Conservation (phyloP, 768 basidiomycete species). For the Suillus luteus region DNA sequence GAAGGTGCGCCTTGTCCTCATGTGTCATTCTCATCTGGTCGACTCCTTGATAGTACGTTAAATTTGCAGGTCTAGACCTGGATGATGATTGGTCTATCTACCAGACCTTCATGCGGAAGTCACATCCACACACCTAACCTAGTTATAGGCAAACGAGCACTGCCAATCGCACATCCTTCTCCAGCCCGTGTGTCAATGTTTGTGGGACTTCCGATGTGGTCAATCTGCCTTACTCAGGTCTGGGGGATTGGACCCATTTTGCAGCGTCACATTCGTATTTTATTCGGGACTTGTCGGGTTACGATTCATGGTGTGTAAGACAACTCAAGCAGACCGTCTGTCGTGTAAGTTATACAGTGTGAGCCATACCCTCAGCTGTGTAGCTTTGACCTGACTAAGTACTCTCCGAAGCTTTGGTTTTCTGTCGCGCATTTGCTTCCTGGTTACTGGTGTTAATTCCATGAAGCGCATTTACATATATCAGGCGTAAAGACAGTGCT, state of each 20-base stretch:
- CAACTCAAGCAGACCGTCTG: slow-evolving; percentile 26
- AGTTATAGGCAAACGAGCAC: slow-evolving; percentile 25
- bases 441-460: slow-evolving; percentile 32
- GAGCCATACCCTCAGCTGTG: slow-evolving; percentile 11
- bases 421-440: slow-evolving; percentile 33
- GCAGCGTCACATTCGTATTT: slow-evolving; percentile 26
- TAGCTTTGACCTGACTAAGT: background rate
- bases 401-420: slow-evolving; percentile 30
- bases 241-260: slow-evolving; percentile 31
- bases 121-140: no score
- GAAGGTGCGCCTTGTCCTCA: slow-evolving; percentile 62
- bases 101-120: no score
- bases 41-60: slow-evolving; percentile 71
- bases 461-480: slow-evolving; percentile 15
- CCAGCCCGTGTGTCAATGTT: slow-evolving; percentile 29
- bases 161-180: slow-evolving; percentile 46
- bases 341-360: slow-evolving; percentile 36
- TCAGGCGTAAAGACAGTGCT: background rate
- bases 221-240: slow-evolving; percentile 27
- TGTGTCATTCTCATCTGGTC: background rate
- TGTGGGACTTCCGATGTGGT: slow-evolving; percentile 33
- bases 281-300: slow-evolving; percentile 28
- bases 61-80: slow-evolving; percentile 86
- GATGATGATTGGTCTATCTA: slow-evolving; percentile 51
- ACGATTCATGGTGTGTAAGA: slow-evolving; percentile 27